These are phyloP conservation scores for Podaxis mareebaensis DNA, from an alignment of 768 basidiomycete genomes.

Conservation along the genomic window DNA sequence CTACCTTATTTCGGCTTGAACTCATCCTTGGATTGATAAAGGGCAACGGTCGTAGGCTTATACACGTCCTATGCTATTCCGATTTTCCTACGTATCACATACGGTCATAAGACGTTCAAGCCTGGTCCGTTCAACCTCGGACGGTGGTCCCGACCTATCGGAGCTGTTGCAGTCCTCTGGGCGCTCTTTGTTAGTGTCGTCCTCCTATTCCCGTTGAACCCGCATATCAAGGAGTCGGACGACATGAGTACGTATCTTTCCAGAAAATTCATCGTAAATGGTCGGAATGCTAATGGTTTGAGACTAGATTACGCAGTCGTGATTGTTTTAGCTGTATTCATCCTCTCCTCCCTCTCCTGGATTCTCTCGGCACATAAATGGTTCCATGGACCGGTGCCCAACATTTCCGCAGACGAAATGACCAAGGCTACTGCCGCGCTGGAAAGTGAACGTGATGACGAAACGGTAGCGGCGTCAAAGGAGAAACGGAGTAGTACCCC, in stretches of 20 bases:
- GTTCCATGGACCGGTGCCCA: slow-evolving; percentile 69
- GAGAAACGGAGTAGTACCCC: neutral
- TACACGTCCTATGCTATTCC: slow-evolving; percentile 40
- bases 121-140: slow-evolving; percentile 36
- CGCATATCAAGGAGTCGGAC: slow-evolving; percentile 20
- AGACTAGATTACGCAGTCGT: slow-evolving; percentile 66
- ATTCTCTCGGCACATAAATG: slow-evolving; percentile 65
- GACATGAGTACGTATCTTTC: slow-evolving; percentile 34
- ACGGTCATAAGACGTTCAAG: slow-evolving; percentile 29
- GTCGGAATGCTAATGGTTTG: neutral
- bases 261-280: neutral
- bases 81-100: slow-evolving; percentile 37
- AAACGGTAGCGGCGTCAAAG: neutral
- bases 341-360: slow-evolving; percentile 68
- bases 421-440: slow-evolving; percentile 1
- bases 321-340: slow-evolving; percentile 62
- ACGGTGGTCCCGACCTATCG: slow-evolving; percentile 30
- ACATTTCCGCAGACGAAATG: slow-evolving; percentile 33
- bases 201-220: slow-evolving; percentile 34
- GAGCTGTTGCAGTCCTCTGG: slow-evolving; percentile 30
- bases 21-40: slow-evolving; percentile 9
- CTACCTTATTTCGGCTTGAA: neutral
- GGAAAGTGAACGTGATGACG: neutral
- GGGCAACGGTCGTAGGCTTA: slow-evolving; percentile 33
- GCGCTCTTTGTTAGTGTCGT: slow-evolving; percentile 35